These are phyloP conservation scores for Escallonia rubra DNA, from an alignment of 129 eudicot species.

Conservation along the genomic window DNA sequence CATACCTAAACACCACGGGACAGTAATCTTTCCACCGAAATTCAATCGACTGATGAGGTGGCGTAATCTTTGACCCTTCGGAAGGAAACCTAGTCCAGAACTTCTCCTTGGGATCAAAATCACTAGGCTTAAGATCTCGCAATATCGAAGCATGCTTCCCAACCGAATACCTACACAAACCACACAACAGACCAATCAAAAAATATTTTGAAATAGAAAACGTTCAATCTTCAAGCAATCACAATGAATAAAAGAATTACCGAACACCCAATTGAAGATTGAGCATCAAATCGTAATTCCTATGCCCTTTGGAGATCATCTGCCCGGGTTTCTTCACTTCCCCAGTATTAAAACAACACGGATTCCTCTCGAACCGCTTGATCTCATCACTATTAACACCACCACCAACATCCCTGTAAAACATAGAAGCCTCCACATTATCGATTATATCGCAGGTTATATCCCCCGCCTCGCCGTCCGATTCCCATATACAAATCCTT, in stretches of 20 bases:
- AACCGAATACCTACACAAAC: slow-evolving; percentile 60
- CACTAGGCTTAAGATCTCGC: slow-evolving; percentile 56
- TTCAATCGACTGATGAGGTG: slow-evolving; percentile 86
- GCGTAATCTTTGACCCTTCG: slow-evolving; percentile 84
- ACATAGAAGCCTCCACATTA: slow-evolving; percentile 78
- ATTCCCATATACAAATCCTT: slow-evolving; percentile 86
- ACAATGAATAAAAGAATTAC: slow-evolving; percentile 15
- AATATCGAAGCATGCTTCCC: slow-evolving; percentile 71
- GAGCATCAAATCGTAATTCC: slow-evolving; percentile 89
- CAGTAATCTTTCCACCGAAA: slow-evolving; percentile 98
- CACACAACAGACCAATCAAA: neutral
- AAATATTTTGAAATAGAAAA: too few species aligned
- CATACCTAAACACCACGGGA: slow-evolving; percentile 92
- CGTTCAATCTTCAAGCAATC: too few species aligned
- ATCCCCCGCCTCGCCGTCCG: slow-evolving; percentile 96
- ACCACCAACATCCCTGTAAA: slow-evolving; percentile 55
- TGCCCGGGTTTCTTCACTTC: slow-evolving; percentile 90
- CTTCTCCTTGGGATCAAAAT: slow-evolving; percentile 95
- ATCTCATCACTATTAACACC: slow-evolving; percentile 42
- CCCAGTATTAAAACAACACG: slow-evolving; percentile 55
- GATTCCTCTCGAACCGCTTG: slow-evolving; percentile 55
- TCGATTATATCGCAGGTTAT: slow-evolving; percentile 91
- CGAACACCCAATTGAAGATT: slow-evolving; percentile 97
- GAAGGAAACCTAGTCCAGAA: slow-evolving; percentile 97
- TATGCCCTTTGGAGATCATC: slow-evolving; percentile 86